Evolutionary conservation across 495 filamentous ascomycete species (phyloP), one percentile per base, ranked within the genome.

Genomic region (Hyaloscypha finlandica): DNA sequence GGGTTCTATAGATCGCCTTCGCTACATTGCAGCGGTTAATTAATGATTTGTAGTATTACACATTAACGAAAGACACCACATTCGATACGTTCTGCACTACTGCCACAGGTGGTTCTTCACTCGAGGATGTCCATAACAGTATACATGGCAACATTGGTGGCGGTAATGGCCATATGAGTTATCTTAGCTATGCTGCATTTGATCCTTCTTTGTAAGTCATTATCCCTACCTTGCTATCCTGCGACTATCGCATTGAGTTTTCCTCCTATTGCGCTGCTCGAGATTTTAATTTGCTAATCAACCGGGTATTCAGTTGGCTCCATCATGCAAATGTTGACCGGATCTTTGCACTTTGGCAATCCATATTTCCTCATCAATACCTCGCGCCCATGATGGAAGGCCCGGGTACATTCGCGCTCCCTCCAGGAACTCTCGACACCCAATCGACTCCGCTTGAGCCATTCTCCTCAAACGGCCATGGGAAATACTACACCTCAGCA

Each of bases 321-420:
- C 70, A 67, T 52, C 61, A 70, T 45, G 76, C 76, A 52, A 81
- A 81, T 58, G 74, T 80, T 42, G 80, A 82, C 67, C 78, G 80
- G 20, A 37, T 80, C 9, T 75, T 75, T 39, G 77, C 80, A 3
- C 25, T 82, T 6, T 82, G 76, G 75, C 75, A 80, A 71, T 65
- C 72, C n/a, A 60, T 79, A 3, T 74, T 77, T 51, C 75, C 74
- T 0, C 67, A 74, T 31, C 70, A 71, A 19, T 78, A 71, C 62
- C 64, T 81, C 37, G 64, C 72, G 8, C 58, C 73, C 12, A 65
- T 80, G 29, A 37, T 71, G 5, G 81, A 85, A 14, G 61, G 72
- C 16, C 69, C 78, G 16, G 75, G 79, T 29, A 88, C 86, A 0
- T 90, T 84, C 71, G 85, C 83, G 19, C 72, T 70, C 20, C 59